phyloP scores from a whole-genome alignment of 2,329 filamentous ascomycete species.

The Botrytis pseudocinerea region DNA sequence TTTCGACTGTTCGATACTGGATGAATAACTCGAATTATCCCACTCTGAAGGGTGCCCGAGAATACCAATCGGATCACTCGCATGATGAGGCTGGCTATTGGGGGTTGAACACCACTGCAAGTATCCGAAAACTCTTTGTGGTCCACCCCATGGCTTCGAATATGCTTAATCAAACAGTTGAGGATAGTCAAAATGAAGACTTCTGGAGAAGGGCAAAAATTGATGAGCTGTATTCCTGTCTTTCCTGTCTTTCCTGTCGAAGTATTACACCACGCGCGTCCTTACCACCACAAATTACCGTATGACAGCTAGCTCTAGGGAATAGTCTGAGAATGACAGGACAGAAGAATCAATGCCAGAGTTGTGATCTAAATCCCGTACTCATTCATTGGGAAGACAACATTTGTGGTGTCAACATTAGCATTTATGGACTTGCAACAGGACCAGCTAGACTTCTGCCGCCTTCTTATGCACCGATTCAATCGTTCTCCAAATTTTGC shows the following conservation, averaged over 20 bases:
- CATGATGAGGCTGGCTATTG: constrained; percentile 4
- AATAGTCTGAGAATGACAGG: neutral
- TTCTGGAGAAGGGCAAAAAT: neutral
- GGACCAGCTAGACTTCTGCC: constrained; percentile 15
- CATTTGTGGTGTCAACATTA: neutral
- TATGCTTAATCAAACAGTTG: neutral
- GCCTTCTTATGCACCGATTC: neutral
- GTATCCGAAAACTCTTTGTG: neutral
- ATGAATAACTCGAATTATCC: neutral
- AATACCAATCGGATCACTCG: neutral
- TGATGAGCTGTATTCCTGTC: constrained; percentile 1
- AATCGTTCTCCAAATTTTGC: neutral
- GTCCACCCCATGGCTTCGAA: neutral
- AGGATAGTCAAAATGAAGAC: neutral
- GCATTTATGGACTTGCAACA: neutral
- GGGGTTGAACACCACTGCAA: neutral
- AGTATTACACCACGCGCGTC: neutral
- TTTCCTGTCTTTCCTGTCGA: neutral
- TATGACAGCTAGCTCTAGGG: neutral
- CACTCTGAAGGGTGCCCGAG: neutral
- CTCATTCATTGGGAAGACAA: neutral
- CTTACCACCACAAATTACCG: neutral
- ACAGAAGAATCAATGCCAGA: neutral
- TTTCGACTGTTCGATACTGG: neutral
- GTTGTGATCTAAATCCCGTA: neutral